Evolutionary conservation across 1,284 basidiomycete genomes (phyloP).

Genomic region (Boletellus sp.): DNA sequence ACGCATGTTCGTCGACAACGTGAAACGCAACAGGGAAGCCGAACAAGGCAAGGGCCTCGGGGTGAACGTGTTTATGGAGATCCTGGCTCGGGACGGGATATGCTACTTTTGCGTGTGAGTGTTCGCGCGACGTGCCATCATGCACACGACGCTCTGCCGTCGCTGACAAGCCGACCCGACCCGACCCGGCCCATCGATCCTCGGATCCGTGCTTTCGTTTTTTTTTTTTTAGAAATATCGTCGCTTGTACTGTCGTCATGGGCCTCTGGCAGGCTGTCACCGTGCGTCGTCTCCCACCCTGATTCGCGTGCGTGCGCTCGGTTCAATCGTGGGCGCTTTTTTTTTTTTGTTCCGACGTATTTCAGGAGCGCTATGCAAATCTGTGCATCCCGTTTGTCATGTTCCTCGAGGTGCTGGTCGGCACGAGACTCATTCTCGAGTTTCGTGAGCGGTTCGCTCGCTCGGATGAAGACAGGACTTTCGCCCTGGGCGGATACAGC

Average conservation of each 20-base stretch:
- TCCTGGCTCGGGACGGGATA: conserved; percentile 30
- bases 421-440: conserved; percentile 32
- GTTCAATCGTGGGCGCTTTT: neutral
- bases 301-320: neutral
- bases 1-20: conserved; percentile 14
- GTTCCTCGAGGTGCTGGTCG: conserved; percentile 31
- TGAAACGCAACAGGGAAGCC: conserved; percentile 1
- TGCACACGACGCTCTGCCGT: neutral
- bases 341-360: neutral
- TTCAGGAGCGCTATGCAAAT: conserved; percentile 27
- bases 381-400: conserved; percentile 33
- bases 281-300: conserved; percentile 16
- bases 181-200: neutral
- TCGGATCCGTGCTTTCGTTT: too few species aligned
- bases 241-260: conserved; percentile 23
- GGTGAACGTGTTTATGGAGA: conserved; percentile 21
- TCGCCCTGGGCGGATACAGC: conserved; percentile 9
- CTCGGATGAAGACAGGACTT: conserved; percentile 9
- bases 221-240: conserved; percentile 28
- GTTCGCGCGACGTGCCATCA: neutral
- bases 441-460: conserved; percentile 32
- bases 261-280: conserved; percentile 26
- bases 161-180: neutral
- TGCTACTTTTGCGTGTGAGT: conserved; percentile 33
- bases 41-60: conserved; percentile 1